Base-by-base conservation (phyloP, 331 rosid genomes). In the Spiraea crenata region DNA sequence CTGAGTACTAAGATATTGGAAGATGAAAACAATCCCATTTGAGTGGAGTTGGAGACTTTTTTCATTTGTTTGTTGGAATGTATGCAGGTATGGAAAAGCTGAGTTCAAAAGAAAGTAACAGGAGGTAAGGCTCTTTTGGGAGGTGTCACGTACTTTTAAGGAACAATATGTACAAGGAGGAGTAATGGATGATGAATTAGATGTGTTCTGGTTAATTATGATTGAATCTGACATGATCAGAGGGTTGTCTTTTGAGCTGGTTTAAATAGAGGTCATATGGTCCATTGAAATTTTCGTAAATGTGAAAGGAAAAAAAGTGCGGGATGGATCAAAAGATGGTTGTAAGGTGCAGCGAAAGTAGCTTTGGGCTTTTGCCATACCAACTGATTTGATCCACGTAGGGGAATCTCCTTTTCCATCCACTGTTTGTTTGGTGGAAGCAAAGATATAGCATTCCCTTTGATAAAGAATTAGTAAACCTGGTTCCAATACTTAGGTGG, bases 361-460 rank as follows among this genome's bases (percentile, higher is more conserved):
- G 58, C 54, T 41, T 55, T 56, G 14, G 47, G 37, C 73, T 55
- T 69, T 25, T 4, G 50, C 37, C 69, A 48, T 63, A 45, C 75
- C 87, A 45, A 59, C 35, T 68, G 63, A 9, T 39, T 45, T 34
- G 44, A 70, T 63, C 79, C 85, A 70, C 88, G 80, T 63, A 72
- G 48, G 69, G 79, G 91, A 82, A 74, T 84, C 86, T 72, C 71
- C 95, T 83, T 86, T 84, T 70, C 15, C 77, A 72, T 65, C 56
- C 64, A 54, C 72, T 54, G 63, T 7, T 75, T 25, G 34, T 48
- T 47, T 25, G 42, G 49, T 25, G 31, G 2, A 25, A 25, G 31
- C 31, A 25, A 25, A 25, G 31, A 25, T 50, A 31, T 13, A 35
- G 9, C 48, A 7, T 39, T 40, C 49, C 34, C 31, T 6, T 72